Evolutionary conservation across 1,284 basidiomycete species (phyloP).

Genomic region (Apiotrichum siamense): DNA sequence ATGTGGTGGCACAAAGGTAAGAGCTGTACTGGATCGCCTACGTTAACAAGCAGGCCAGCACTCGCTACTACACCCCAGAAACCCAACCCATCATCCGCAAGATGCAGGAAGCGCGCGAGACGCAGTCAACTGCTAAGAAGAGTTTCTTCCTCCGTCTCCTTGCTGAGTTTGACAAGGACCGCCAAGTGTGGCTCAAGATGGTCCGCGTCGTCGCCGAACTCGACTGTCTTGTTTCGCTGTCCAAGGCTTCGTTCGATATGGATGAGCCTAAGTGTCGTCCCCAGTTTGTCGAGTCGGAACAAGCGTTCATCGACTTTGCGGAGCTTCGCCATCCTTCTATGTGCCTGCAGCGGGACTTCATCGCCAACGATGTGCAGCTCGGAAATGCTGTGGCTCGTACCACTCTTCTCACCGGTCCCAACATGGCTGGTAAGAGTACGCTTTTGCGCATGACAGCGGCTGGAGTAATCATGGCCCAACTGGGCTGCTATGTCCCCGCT

Average conservation of each 20-base stretch:
- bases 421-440: constrained; percentile 69
- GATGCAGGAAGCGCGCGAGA: constrained; percentile 88
- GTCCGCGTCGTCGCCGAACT: constrained; percentile 71
- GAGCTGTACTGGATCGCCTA: constrained; percentile 48
- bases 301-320: constrained; percentile 72
- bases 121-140: constrained; percentile 67
- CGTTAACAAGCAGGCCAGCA: constrained; percentile 43
- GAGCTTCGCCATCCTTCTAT: constrained; percentile 82
- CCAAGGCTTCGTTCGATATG: constrained; percentile 80
- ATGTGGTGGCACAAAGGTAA: constrained; percentile 70
- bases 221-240: constrained; percentile 88
- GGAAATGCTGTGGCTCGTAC: constrained; percentile 66
- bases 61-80: constrained; percentile 70
- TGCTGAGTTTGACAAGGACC: constrained; percentile 78
- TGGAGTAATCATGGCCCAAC: constrained; percentile 91
- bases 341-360: constrained; percentile 69
- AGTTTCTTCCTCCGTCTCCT: constrained; percentile 75
- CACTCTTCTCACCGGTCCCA: constrained; percentile 88
- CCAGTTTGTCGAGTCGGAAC: constrained; percentile 70
- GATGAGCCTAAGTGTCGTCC: constrained; percentile 91
- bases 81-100: constrained; percentile 65
- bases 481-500: constrained; percentile 97
- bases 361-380: constrained; percentile 87
- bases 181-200: constrained; percentile 68
- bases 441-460: constrained; percentile 92